Conservation (phyloP, 352 stramenopile species). For the Phytopythium oedochilum region DNA sequence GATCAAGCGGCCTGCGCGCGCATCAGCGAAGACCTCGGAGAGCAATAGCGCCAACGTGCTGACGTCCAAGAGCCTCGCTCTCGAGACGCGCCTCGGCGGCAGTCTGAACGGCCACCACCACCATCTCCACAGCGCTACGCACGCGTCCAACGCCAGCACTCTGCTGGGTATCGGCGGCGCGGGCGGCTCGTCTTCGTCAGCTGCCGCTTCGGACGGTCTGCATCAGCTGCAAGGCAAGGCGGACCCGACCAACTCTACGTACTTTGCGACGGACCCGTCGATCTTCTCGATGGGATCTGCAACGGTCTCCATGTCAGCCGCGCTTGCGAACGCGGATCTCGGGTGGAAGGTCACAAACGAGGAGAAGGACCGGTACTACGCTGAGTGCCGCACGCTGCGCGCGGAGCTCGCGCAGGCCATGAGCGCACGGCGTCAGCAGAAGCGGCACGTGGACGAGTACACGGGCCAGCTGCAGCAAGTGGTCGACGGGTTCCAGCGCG, state of each 20-base stretch:
- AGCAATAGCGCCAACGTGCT: slow-evolving; percentile 76
- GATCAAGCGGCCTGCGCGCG: slow-evolving; percentile 54
- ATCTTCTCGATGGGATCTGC: slow-evolving; percentile 49
- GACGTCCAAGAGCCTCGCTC: slow-evolving; percentile 62
- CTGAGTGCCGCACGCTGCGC: slow-evolving; percentile 56
- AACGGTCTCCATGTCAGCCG: slow-evolving; percentile 18
- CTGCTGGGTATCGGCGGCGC: slow-evolving; percentile 3
- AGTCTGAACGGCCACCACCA: slow-evolving; percentile 26
- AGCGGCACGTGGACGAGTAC: slow-evolving; percentile 27
- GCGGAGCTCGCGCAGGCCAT: slow-evolving; percentile 53
- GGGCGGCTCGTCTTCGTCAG: slow-evolving; percentile 10
- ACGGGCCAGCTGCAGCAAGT: slow-evolving; percentile 47
- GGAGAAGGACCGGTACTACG: slow-evolving; percentile 68
- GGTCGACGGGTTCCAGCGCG: slow-evolving; percentile 50
- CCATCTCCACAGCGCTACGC: slow-evolving; percentile 13
- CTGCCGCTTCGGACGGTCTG: slow-evolving; percentile 7
- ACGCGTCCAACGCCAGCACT: slow-evolving; percentile 2
- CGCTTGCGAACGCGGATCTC: slow-evolving; percentile 23
- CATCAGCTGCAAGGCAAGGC: slow-evolving; percentile 47
- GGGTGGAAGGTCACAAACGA: slow-evolving; percentile 42
- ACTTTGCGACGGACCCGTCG: slow-evolving; percentile 59
- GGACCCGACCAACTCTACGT: slow-evolving; percentile 61
- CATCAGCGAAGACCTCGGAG: slow-evolving; percentile 41
- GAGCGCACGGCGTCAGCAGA: slow-evolving; percentile 39
- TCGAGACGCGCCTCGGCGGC: slow-evolving; percentile 61